A percentile compares a stretch with the other conserved stretches of the same genome.
Evolutionary conservation across 2,329 filamentous ascomycete genomes (phyloP).

Genomic region (Metarhizium album): DNA sequence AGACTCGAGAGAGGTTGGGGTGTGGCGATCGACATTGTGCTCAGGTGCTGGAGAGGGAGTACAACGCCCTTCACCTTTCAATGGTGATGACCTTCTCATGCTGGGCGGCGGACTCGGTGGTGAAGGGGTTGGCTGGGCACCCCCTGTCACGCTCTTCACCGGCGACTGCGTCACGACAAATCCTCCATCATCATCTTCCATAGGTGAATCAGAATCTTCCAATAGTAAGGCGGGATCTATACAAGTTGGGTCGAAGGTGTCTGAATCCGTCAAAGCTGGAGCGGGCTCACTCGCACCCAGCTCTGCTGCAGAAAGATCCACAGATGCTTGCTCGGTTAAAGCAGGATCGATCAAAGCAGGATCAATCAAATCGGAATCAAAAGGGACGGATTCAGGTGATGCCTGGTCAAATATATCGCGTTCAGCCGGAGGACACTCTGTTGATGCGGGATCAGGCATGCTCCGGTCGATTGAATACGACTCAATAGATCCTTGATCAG

Average conservation of each 20-base stretch:
- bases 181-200: constrained; percentile 2
- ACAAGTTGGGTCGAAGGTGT: background rate
- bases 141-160: background rate
- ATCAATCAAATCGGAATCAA: background rate
- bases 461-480: background rate
- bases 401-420: background rate
- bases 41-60: background rate
- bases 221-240: background rate
- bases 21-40: background rate
- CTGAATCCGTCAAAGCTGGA: background rate
- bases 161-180: constrained; percentile 3
- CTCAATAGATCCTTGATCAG: background rate
- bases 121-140: constrained; percentile 2
- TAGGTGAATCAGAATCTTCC: background rate
- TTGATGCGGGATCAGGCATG: background rate
- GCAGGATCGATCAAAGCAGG: background rate
- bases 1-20: background rate
- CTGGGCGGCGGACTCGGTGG: constrained; percentile 3
- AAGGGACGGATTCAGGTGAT: background rate
- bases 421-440: background rate
- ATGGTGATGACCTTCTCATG: background rate
- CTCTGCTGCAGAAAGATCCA: background rate
- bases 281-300: background rate
- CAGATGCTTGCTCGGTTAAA: background rate
- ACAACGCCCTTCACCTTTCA: background rate